Percentiles rank a stretch among this genome's conserved stretches.
Conservation (phyloP, 345 rosid species). For the Murraya paniculata region DNA sequence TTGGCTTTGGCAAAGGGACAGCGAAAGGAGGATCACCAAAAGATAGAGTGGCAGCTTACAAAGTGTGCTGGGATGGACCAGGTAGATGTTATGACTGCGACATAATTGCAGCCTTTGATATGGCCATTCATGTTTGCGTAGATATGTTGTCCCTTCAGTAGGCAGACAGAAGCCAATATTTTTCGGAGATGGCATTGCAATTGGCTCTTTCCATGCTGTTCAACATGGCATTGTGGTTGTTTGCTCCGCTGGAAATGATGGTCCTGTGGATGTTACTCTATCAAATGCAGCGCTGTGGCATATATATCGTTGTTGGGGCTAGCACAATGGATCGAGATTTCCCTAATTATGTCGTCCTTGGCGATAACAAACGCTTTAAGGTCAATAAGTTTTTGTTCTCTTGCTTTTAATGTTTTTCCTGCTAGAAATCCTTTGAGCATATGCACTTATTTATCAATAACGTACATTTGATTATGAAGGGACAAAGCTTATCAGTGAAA, state of each 20-base stretch:
- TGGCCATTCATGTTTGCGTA: slow-evolving; percentile 76
- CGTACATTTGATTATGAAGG: slow-evolving; percentile 35
- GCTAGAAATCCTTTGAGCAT: background rate
- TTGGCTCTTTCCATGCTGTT: slow-evolving; percentile 80
- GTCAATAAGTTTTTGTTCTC: slow-evolving; percentile 25
- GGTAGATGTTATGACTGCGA: slow-evolving; percentile 64
- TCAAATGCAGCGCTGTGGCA: slow-evolving; percentile 57
- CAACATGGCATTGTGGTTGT: slow-evolving; percentile 57
- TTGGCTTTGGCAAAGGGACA: slow-evolving; percentile 55
- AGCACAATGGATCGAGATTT: slow-evolving; percentile 84
- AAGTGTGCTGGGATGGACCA: slow-evolving; percentile 46
- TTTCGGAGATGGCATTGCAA: slow-evolving; percentile 55
- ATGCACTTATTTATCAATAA: background rate
- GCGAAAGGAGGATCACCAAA: slow-evolving; percentile 87
- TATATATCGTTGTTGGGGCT: slow-evolving; percentile 80
- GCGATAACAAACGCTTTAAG: slow-evolving; percentile 54
- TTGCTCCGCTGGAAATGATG: slow-evolving; percentile 78
- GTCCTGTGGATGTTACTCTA: slow-evolving; percentile 63
- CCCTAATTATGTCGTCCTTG: slow-evolving; percentile 58
- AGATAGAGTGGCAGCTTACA: slow-evolving; percentile 83
- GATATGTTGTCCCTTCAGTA: slow-evolving; percentile 72
- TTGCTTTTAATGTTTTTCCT: background rate
- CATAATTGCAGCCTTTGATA: slow-evolving; percentile 64
- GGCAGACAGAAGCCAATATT: slow-evolving; percentile 41
- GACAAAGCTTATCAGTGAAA: slow-evolving; percentile 61